Percentiles rank a stretch among this genome's conserved stretches.
Conservation (phyloP, 1,284 basidiomycete genomes). For the Trametes versicolor region DNA sequence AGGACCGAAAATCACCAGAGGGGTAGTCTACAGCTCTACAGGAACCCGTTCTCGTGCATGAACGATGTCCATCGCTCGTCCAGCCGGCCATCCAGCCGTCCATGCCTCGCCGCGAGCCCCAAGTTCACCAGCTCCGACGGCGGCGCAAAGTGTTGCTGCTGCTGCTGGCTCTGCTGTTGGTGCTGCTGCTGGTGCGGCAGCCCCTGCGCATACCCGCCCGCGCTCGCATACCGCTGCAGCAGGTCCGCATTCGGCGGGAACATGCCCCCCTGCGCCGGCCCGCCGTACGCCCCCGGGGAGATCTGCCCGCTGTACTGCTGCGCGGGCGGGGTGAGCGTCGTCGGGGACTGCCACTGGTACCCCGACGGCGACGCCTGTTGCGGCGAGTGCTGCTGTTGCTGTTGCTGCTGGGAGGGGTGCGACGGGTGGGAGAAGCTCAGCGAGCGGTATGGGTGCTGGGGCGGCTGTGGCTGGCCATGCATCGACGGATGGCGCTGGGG, state of each 20-base stretch:
- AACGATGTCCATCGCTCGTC: conserved; percentile 46
- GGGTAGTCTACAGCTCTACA: conserved; percentile 34
- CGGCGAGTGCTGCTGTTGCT: neutral
- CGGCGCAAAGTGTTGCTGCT: conserved; percentile 35
- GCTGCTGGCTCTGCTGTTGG: conserved; percentile 14
- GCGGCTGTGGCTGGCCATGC: conserved; percentile 11
- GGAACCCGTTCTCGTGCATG: conserved; percentile 46
- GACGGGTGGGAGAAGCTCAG: conserved; percentile 25
- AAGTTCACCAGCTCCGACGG: conserved; percentile 43
- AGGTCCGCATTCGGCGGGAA: conserved; percentile 20
- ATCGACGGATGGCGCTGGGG: conserved; percentile 14
- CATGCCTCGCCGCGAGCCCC: conserved; percentile 42
- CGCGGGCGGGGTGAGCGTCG: conserved; percentile 15
- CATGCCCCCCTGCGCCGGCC: conserved; percentile 4
- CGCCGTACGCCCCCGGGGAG: conserved; percentile 16
- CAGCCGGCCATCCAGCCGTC: conserved; percentile 42
- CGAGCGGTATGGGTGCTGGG: conserved; percentile 22
- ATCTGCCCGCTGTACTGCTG: conserved; percentile 25
- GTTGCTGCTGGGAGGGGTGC: conserved; percentile 14
- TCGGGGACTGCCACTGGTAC: conserved; percentile 16
- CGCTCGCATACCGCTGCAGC: conserved; percentile 24
- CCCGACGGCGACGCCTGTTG: neutral
- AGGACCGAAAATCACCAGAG: too few relatives aligned
- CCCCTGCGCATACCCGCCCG: conserved; percentile 10
- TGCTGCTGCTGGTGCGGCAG: conserved; percentile 18